Conservation (phyloP, 495 filamentous ascomycete genomes). For the Daldinia loculata region DNA sequence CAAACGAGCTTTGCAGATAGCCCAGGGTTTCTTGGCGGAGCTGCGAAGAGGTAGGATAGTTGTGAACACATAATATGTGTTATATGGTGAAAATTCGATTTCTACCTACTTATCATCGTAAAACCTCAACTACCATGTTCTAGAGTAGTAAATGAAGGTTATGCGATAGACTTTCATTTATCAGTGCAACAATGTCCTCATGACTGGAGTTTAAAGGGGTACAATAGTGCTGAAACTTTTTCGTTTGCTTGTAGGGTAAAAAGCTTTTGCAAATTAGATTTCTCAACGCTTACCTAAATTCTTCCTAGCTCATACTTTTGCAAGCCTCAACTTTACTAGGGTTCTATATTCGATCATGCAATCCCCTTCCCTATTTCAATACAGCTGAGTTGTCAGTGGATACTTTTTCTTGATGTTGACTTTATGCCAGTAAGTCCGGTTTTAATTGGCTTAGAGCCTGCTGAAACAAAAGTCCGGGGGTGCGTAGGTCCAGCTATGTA, state of each 20-base stretch:
- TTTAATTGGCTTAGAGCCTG: constrained; percentile 9
- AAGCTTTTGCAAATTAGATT: not conserved
- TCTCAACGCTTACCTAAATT: not conserved
- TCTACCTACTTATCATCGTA: too few species aligned
- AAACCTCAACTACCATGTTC: too few species aligned
- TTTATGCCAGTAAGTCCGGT: not conserved
- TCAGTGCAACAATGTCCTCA: not conserved
- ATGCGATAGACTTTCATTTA: too few species aligned
- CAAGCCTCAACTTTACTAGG: constrained; percentile 1
- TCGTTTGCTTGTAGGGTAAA: not conserved
- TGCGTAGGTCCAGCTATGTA: constrained; percentile 11
- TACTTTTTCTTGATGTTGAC: constrained; percentile 9
- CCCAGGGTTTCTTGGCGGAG: constrained; percentile 32
- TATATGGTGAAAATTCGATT: too few species aligned
- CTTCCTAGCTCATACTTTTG: not conserved
- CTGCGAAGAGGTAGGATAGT: not conserved
- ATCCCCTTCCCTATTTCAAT: not conserved
- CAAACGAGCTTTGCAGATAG: constrained; percentile 53
- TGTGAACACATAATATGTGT: not conserved
- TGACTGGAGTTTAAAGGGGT: not conserved
- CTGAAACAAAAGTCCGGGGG: constrained; percentile 31
- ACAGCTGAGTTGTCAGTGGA: not conserved
- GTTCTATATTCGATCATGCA: not conserved
- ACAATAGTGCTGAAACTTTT: not conserved
- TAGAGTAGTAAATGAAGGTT: too few species aligned